These are phyloP conservation scores for Exophiala alcalophila DNA, from an alignment of 2,329 filamentous ascomycete species.

Conservation along the genomic window DNA sequence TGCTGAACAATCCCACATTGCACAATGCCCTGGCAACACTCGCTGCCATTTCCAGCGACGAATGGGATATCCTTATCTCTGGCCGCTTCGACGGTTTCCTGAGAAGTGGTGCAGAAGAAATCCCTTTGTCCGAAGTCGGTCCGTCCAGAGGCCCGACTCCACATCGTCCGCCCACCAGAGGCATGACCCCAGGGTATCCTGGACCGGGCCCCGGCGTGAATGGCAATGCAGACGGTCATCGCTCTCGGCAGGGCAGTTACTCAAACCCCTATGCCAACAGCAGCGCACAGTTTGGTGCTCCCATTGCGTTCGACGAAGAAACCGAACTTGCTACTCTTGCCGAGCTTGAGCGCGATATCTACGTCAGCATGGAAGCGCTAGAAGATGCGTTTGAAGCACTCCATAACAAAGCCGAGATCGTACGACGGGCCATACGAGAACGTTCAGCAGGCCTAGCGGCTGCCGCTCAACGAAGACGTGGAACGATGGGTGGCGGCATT, in stretches of 20 bases:
- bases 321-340: slow-evolving; percentile 85
- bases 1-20: slow-evolving; percentile 75
- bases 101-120: slow-evolving; percentile 80
- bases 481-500: slow-evolving; percentile 31
- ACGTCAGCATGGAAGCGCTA: slow-evolving; percentile 86
- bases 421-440: slow-evolving; percentile 75
- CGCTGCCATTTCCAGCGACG: slow-evolving; percentile 81
- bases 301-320: slow-evolving; percentile 89
- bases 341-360: slow-evolving; percentile 91
- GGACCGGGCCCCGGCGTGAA: slow-evolving; percentile 40
- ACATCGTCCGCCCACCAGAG: slow-evolving; percentile 29
- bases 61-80: slow-evolving; percentile 94
- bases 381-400: slow-evolving; percentile 92
- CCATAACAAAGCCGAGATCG: slow-evolving; percentile 78
- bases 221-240: slow-evolving; percentile 43
- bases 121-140: slow-evolving; percentile 25
- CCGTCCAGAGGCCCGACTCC: slow-evolving; percentile 32
- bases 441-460: slow-evolving; percentile 71
- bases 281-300: slow-evolving; percentile 61
- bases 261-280: slow-evolving; percentile 49
- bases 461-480: slow-evolving; percentile 45
- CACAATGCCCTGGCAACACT: slow-evolving; percentile 86
- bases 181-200: slow-evolving; percentile 35
- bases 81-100: slow-evolving; percentile 94
- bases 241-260: slow-evolving; percentile 40